These are phyloP conservation scores for Skeletonema potamos DNA, from an alignment of 108 stramenopile species.

Conservation along the genomic window DNA sequence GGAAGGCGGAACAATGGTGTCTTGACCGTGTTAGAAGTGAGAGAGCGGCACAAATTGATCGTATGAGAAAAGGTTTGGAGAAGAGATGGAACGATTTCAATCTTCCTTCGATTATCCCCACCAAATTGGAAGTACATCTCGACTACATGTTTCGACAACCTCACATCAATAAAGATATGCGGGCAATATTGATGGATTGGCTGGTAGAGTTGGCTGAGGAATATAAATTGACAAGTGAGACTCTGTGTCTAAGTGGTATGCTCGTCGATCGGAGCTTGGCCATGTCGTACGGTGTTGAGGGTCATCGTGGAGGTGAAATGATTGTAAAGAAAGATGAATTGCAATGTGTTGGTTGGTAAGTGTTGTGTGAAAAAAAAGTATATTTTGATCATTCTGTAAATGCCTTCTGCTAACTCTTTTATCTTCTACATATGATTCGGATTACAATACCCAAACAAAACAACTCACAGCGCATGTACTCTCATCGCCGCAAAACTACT, in stretches of 20 bases:
- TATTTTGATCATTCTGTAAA: background rate
- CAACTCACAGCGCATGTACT: slow-evolving; percentile 57
- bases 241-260: slow-evolving; percentile 71
- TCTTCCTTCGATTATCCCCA: background rate
- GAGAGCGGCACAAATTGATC: background rate
- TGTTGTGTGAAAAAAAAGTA: too few relatives aligned
- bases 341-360: slow-evolving; percentile 69
- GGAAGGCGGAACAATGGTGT: slow-evolving; percentile 22
- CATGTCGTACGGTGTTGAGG: slow-evolving; percentile 19
- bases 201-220: slow-evolving; percentile 84
- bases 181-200: slow-evolving; percentile 89
- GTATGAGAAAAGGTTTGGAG: background rate
- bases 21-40: background rate
- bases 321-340: slow-evolving; percentile 40
- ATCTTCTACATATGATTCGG: background rate
- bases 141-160: slow-evolving; percentile 47
- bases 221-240: slow-evolving; percentile 56
- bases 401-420: slow-evolving; percentile 6
- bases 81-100: background rate
- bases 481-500: slow-evolving; percentile 83
- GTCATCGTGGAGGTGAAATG: background rate
- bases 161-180: slow-evolving; percentile 71
- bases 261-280: slow-evolving; percentile 76
- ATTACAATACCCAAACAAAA: background rate
- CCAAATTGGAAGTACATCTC: background rate